A percentile compares a stretch with the other conserved stretches of the same genome.
These are phyloP conservation scores for Pilobolus umbonatus DNA, from an alignment of 192 early-diverging fungal species.

Conservation along the genomic window DNA sequence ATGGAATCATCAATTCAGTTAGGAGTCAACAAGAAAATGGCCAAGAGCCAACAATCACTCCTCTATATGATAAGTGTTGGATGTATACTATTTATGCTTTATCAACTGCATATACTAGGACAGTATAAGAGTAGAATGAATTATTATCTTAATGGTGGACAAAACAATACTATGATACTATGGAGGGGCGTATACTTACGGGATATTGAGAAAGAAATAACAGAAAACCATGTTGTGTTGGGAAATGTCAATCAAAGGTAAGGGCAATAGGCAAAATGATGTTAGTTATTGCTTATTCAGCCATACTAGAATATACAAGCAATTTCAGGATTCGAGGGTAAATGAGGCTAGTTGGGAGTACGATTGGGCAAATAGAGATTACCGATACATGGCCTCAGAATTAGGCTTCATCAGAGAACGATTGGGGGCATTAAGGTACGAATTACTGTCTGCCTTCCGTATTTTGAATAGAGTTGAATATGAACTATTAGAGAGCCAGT, in stretches of 20 bases:
- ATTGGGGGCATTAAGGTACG: constrained; percentile 43
- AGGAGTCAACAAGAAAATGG: too few relatives aligned
- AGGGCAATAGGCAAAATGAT: neutral
- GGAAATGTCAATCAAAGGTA: constrained; percentile 14
- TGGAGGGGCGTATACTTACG: constrained; percentile 42
- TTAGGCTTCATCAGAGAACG: constrained; percentile 43
- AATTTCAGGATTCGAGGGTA: constrained; percentile 25
- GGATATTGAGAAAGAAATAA: constrained; percentile 41
- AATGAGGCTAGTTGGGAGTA: constrained; percentile 18
- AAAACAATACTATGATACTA: constrained; percentile 19
- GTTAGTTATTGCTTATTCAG: neutral
- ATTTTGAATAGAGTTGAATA: constrained; percentile 44
- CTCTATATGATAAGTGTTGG: neutral
- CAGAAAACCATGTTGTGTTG: constrained; percentile 1
- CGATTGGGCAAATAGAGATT: constrained; percentile 36
- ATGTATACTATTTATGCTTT: neutral
- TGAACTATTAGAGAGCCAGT: constrained; percentile 44
- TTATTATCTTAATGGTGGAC: too few relatives aligned
- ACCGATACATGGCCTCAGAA: constrained; percentile 43
- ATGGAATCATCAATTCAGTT: too few relatives aligned
- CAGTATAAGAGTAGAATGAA: too few relatives aligned
- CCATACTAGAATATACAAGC: constrained; percentile 10
- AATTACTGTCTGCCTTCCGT: constrained; percentile 41
- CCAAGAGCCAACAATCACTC: too few relatives aligned
- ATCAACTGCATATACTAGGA: constrained; percentile 9